phyloP scores from a whole-genome alignment of 2,329 filamentous ascomycete species.

The Proliferodiscus dingleyae region DNA sequence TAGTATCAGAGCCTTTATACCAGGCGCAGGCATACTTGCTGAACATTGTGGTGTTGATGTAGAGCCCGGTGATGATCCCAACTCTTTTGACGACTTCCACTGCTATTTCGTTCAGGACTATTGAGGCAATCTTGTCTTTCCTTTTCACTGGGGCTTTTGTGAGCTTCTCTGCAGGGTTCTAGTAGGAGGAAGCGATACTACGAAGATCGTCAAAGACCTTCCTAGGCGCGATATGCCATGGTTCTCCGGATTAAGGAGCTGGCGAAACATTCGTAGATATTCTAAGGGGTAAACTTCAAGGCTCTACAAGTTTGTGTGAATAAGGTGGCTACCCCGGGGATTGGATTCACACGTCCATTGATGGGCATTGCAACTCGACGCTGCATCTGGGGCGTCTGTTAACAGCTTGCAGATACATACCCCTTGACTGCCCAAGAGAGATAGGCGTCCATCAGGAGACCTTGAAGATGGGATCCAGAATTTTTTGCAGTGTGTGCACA shows the following conservation, averaged over 20 bases:
- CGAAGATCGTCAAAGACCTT: conserved; percentile 2
- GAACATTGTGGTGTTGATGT: conserved; percentile 4
- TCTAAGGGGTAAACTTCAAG: background rate
- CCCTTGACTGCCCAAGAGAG: background rate
- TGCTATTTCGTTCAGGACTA: background rate
- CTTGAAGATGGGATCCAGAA: background rate
- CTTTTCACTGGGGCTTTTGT: conserved; percentile 10
- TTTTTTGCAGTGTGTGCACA: background rate
- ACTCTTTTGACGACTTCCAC: background rate
- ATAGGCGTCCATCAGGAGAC: background rate
- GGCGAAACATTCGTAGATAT: background rate
- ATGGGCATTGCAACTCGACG: conserved; percentile 32
- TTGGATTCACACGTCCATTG: conserved; percentile 23
- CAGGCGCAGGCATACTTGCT: conserved; percentile 1
- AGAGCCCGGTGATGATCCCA: conserved; percentile 1
- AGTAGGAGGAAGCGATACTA: background rate
- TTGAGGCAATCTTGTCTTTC: conserved; percentile 1
- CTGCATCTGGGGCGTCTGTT: conserved; percentile 27
- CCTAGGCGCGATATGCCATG: conserved; percentile 2
- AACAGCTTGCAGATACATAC: conserved; percentile 6
- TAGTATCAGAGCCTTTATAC: background rate
- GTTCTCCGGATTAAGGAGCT: conserved; percentile 8
- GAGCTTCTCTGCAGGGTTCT: conserved; percentile 3
- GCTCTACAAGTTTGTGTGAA: background rate
- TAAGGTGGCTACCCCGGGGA: conserved; percentile 10